Evolutionary conservation across 768 basidiomycete genomes (phyloP).

Genomic region (Gelatoporia subvermispora): DNA sequence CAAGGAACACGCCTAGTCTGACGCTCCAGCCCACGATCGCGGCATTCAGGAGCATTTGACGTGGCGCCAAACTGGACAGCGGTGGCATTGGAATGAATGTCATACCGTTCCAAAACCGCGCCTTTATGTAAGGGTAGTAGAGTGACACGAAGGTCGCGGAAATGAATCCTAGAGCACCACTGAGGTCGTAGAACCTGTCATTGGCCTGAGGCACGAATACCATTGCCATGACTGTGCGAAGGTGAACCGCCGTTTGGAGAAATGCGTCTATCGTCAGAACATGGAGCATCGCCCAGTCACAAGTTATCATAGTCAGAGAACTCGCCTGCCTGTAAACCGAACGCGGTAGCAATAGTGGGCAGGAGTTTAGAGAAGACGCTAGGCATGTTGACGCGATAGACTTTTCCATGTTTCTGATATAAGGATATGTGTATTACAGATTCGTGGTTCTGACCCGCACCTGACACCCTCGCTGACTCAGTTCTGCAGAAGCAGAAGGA

Average conservation of each 20-base stretch:
- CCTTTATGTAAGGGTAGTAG: slow-evolving; percentile 55
- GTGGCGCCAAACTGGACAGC: slow-evolving; percentile 46
- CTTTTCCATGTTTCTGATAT: no score
- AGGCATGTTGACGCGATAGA: slow-evolving; percentile 28
- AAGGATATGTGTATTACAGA: no score
- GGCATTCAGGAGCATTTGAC: slow-evolving; percentile 56
- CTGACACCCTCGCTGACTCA: no score
- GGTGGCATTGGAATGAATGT: slow-evolving; percentile 34
- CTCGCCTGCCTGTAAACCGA: slow-evolving; percentile 45
- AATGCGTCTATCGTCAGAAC: slow-evolving; percentile 1
- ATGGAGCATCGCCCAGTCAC: background rate
- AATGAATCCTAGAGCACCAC: slow-evolving; percentile 63
- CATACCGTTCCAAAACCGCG: slow-evolving; percentile 39
- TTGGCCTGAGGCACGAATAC: slow-evolving; percentile 62
- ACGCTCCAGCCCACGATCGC: slow-evolving; percentile 56
- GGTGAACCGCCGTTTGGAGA: slow-evolving; percentile 2
- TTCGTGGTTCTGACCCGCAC: no score
- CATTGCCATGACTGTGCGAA: slow-evolving; percentile 41
- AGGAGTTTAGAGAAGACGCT: slow-evolving; percentile 52
- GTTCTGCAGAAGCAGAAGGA: no score
- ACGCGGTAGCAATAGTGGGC: slow-evolving; percentile 44
- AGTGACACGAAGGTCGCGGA: slow-evolving; percentile 55
- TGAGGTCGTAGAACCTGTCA: slow-evolving; percentile 64
- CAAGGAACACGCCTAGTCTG: slow-evolving; percentile 60
- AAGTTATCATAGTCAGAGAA: background rate